These are phyloP conservation scores for Paecilomyces dactylethromorphus DNA, from an alignment of 2,329 filamentous ascomycete species.

Conservation along the genomic window DNA sequence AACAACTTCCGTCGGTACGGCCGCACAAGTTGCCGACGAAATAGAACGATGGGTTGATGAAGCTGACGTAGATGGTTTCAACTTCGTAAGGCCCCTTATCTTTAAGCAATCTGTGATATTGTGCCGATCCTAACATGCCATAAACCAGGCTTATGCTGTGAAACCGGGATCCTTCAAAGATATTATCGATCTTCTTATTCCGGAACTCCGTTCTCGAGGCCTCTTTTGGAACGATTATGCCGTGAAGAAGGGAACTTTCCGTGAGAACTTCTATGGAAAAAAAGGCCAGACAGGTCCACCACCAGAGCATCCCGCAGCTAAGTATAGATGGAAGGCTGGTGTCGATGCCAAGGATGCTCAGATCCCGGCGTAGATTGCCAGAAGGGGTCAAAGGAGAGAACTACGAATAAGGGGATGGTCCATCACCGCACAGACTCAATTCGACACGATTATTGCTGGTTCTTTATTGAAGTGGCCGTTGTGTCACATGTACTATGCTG, in stretches of 20 bases:
- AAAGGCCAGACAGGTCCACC: constrained; percentile 26
- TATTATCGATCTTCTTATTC: constrained; percentile 58
- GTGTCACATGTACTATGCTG: no score
- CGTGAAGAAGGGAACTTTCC: constrained; percentile 29
- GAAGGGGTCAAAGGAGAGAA: neutral
- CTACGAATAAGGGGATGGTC: no score
- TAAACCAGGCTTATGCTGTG: constrained; percentile 52
- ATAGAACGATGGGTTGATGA: constrained; percentile 62
- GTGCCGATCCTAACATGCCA: constrained; percentile 14
- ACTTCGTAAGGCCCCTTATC: constrained; percentile 49
- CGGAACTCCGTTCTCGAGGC: constrained; percentile 55
- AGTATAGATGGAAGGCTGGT: constrained; percentile 32
- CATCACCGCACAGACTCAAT: no score
- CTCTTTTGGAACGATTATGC: constrained; percentile 34
- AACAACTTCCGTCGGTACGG: constrained; percentile 58
- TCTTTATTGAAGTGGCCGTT: no score
- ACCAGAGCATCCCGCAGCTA: constrained; percentile 29
- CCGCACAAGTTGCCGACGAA: constrained; percentile 58
- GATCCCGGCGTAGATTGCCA: constrained; percentile 14
- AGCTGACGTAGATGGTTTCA: constrained; percentile 69
- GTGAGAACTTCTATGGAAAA: constrained; percentile 31
- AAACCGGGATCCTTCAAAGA: constrained; percentile 64
- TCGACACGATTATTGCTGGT: no score
- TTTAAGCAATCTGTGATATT: neutral
- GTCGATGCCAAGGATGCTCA: constrained; percentile 23